A percentile compares a stretch with the other conserved stretches of the same genome.
Conservation (phyloP, 1,284 basidiomycete genomes). For the Marasmius fiardii region DNA sequence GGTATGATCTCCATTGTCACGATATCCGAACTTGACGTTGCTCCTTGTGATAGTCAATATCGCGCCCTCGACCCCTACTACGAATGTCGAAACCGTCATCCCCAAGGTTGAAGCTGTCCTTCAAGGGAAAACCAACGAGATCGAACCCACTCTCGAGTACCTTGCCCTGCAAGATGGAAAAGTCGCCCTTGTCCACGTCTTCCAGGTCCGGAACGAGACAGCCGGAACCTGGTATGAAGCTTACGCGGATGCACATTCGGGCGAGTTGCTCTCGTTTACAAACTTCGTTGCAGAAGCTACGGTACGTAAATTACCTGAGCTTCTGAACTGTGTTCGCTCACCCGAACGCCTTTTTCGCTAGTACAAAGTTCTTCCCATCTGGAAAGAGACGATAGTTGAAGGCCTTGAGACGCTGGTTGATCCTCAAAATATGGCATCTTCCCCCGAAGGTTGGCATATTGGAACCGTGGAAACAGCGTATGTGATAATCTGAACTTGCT, state of each 20-base stretch:
- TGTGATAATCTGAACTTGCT: constrained; percentile 2
- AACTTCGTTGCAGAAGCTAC: constrained; percentile 49
- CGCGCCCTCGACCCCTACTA: constrained; percentile 26
- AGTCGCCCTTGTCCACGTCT: constrained; percentile 43
- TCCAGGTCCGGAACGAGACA: constrained; percentile 50
- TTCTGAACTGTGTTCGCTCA: background rate
- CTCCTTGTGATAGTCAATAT: constrained; percentile 27
- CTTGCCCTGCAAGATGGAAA: constrained; percentile 42
- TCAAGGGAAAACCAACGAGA: constrained; percentile 29
- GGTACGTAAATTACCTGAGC: constrained; percentile 33
- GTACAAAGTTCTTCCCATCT: constrained; percentile 36
- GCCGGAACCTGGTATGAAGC: constrained; percentile 58
- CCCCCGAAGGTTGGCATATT: constrained; percentile 17
- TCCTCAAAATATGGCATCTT: constrained; percentile 28
- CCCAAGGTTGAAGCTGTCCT: constrained; percentile 26
- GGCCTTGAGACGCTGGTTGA: constrained; percentile 32
- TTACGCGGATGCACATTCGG: constrained; percentile 55
- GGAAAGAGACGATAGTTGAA: constrained; percentile 26
- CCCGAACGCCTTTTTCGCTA: constrained; percentile 8
- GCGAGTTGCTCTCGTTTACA: constrained; percentile 49
- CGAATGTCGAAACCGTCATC: constrained; percentile 26
- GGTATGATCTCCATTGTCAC: constrained; percentile 20
- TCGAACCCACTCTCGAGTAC: constrained; percentile 32
- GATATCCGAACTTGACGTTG: background rate
- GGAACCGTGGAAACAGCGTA: constrained; percentile 19